These are phyloP conservation scores for Phytophthora hibernalis DNA, from an alignment of 352 stramenopile genomes.

Conservation along the genomic window DNA sequence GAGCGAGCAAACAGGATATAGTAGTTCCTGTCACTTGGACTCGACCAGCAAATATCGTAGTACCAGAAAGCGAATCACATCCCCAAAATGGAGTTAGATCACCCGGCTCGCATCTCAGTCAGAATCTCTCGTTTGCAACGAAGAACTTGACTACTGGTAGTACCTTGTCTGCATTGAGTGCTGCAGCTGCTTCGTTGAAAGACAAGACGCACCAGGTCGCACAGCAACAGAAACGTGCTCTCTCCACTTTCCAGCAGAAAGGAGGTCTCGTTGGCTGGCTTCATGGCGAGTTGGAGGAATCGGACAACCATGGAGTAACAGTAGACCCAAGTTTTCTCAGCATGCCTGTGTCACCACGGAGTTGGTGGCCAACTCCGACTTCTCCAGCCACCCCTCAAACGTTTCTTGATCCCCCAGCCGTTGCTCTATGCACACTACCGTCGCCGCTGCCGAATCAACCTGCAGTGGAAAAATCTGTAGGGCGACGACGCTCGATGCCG, in stretches of 20 bases:
- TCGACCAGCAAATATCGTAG: neutral
- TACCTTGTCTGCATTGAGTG: constrained; percentile 25
- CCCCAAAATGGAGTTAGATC: neutral
- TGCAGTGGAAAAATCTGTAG: constrained; percentile 1
- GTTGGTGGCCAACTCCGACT: neutral
- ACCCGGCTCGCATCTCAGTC: constrained; percentile 1
- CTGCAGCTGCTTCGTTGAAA: constrained; percentile 43
- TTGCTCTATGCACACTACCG: constrained; percentile 19
- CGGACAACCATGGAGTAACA: neutral
- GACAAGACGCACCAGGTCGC: constrained; percentile 52
- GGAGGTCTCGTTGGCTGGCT: constrained; percentile 71
- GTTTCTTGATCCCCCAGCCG: neutral
- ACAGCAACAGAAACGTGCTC: constrained; percentile 48
- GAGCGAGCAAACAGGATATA: neutral
- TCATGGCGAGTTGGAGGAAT: constrained; percentile 49
- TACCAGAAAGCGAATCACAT: neutral
- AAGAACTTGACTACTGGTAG: constrained; percentile 14
- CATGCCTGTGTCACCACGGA: neutral
- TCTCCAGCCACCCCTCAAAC: neutral
- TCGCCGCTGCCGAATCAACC: constrained; percentile 1
- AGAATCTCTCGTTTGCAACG: neutral
- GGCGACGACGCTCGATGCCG: constrained; percentile 18
- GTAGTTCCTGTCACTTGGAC: neutral
- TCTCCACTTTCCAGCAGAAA: constrained; percentile 68
- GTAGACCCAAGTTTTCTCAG: neutral